Evolutionary conservation across 176 grass and related monocot genomes (phyloP), one percentile per base, ranked within the genome.

Genomic region (Aegilops tauschii): DNA sequence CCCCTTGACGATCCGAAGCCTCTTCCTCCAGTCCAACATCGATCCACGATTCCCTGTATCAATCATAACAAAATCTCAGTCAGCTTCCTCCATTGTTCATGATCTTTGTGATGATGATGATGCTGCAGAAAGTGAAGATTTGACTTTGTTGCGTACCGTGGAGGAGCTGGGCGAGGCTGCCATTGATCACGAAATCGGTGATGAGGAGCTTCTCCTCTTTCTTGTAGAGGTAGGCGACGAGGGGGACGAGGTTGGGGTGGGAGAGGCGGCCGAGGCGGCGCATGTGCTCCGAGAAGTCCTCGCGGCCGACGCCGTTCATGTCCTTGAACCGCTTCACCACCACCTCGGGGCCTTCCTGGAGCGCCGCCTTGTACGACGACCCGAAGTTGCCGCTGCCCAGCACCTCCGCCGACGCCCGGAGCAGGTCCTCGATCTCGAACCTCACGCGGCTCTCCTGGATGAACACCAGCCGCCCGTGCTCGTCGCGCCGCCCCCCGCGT

Each of bases 301-400:
- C 97, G 1, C 86, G 92, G 1, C 94, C 97, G 44, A 94, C 87
- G 56, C 87, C 91, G 88, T 96, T 94, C 97, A 99, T 99, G 68
- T 99, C 92, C 87, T 90, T 96, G 88, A 99, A 99, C 62, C 92
- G 90, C 92, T 99, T 99, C 18, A 99, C 97, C 83, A 96, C 97
- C 61, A 99, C 85, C 0, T 89, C 81, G 1, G 82, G 45, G 7
- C 93, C 90, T 7, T 84, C 91, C 29, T 34, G 40, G 34, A 99
- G 80, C 69, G 89, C 91, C 14, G 97, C 97, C 89, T 96, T 99
- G 92, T 99, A 99, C 49, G 97, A 92, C 6, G 92, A 93, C 40
- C 94, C 97, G 52, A 99, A 91, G 84, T 82, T 90, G 58, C 92
- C 93, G 12, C 88, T 92, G 45, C 97, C 97, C 7, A 99, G 84